Base-by-base conservation (phyloP, 345 rosid species). In the Ricinus communis region DNA sequence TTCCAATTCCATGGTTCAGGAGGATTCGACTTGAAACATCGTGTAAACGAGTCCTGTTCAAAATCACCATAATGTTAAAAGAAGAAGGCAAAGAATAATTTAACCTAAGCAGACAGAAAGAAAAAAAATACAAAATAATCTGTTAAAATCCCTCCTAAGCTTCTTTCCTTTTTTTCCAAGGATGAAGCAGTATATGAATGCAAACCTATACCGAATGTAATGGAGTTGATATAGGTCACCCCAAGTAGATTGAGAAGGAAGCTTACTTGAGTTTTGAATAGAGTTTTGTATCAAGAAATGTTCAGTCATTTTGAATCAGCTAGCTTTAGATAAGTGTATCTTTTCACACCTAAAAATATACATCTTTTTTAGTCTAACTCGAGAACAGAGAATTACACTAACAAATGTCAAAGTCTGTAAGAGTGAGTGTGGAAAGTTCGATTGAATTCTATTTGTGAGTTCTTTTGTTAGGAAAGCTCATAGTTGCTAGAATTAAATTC, bases 1-100 rank as follows among this genome's bases (percentile, higher is more conserved):
- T 96, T 96, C 97, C 99, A 93, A 73, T 89, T 96, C 99, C 99
- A 93, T 31, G 92, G 97, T 68, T 96, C 99, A 4, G 90, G 93
- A 28, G 94, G 85, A 87, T 79, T 96, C 13, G 97, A 93, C 85
- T 96, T 96, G 78, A 96, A 96, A 78, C 99, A 96, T 58, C 97
- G 76, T 2, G 99, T 96, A 77, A 96, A 93, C 0, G 98, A 74
- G 61, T 96, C 99, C 98, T 96, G 81, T 7, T 36, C 33, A 55
- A 46, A 49, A 11, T 47, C 54, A 49, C 36, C 31, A 46, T 2
- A 16, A 28, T 16, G 13, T 60, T 14, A 60, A 19, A 64, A 25
- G 18, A 22, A 43, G 8, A 43, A 12, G 47, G 14, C 8, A 43
- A 43, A 28, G 28, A 24, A 22, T 15, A 53, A 24, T 8, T 53